These are phyloP conservation scores for Knoxia roxburghii DNA, from an alignment of 257 asterid genomes.

Conservation along the genomic window DNA sequence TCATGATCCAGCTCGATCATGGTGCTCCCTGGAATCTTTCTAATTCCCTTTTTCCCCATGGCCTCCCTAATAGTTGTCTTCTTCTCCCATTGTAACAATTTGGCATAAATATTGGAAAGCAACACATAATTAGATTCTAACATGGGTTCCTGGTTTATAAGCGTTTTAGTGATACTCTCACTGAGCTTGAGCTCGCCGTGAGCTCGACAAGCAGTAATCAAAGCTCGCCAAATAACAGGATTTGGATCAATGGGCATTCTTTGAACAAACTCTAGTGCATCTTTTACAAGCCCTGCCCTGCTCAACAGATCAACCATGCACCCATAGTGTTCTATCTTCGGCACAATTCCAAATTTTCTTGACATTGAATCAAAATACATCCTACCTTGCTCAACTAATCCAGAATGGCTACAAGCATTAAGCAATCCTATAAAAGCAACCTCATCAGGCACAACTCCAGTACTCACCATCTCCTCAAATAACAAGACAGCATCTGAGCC, in stretches of 20 bases:
- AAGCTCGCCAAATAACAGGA: constrained; percentile 58
- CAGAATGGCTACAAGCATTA: constrained; percentile 83
- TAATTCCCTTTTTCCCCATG: constrained; percentile 64
- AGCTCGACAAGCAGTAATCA: constrained; percentile 46
- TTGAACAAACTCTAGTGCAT: constrained; percentile 53
- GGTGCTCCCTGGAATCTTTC: constrained; percentile 72
- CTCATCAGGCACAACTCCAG: constrained; percentile 48
- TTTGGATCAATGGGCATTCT: constrained; percentile 63
- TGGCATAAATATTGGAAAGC: constrained; percentile 60
- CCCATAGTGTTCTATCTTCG: constrained; percentile 80
- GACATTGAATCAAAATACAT: constrained; percentile 47
- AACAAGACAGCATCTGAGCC: constrained; percentile 52
- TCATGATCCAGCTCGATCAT: constrained; percentile 55
- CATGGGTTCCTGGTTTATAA: constrained; percentile 50
- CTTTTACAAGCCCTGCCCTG: constrained; percentile 56
- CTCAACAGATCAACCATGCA: constrained; percentile 80
- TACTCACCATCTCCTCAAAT: constrained; percentile 63
- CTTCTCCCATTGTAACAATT: constrained; percentile 57
- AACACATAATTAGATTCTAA: constrained; percentile 60
- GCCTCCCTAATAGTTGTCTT: constrained; percentile 49
- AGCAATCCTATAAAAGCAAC: constrained; percentile 67
- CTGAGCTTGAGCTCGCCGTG: constrained; percentile 50
- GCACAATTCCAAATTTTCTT: constrained; percentile 43
- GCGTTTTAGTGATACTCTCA: constrained; percentile 42
- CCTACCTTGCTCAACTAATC: constrained; percentile 57